Evolutionary conservation across 352 stramenopile genomes (phyloP), one percentile per base, ranked within the genome.

Genomic region (Globisporangium paddicum): DNA sequence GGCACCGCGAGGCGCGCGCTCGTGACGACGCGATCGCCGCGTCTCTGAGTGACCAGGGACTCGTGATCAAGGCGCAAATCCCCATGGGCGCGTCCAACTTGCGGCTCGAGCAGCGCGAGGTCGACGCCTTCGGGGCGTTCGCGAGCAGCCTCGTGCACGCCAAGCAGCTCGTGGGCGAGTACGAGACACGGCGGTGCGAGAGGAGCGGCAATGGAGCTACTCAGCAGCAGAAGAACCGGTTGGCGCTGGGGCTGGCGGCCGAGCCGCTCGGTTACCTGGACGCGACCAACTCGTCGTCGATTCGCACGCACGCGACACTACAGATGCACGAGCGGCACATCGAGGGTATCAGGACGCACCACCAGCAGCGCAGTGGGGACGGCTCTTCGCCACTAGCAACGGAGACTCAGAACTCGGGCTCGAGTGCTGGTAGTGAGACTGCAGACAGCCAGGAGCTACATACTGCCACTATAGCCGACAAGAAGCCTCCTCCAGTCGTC

Each of bases 61-160:
- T 93, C n/a, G 75, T 89, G 19, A 52, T 90, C 23, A 89, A 86
- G 42, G 75, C 77, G 11, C 83, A 93, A 57, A 84, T 91, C 51
- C 83, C 83, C 1, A 73, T 93, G 38, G 83, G 81, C 1, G 77
- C 81, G 2, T 86, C 83, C 3, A 73, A 75, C 41, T 63, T 91
- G 35, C 60, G 61, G 10, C 59, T 93, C 6, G 69, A 85, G 21
- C 40, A 68, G 0, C 21, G 67, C 1, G 79, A 91, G 45, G 45
- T 90, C 0, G 38, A 53, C 3, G 35, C 41, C 13, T 89, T 87
- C 58, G 81, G 78, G 0, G 62, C 69, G 7, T 78, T 91, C 46
- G 66, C 60, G 0, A 35, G 58, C 11, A 74, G 67, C 3, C 48
- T 93, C 9, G 58, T 91, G 25, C 73, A 88, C 46, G 79, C 83